Evolutionary conservation across 1,284 basidiomycete species (phyloP), one percentile per base, ranked within the genome.

Genomic region (Puccinia horiana): DNA sequence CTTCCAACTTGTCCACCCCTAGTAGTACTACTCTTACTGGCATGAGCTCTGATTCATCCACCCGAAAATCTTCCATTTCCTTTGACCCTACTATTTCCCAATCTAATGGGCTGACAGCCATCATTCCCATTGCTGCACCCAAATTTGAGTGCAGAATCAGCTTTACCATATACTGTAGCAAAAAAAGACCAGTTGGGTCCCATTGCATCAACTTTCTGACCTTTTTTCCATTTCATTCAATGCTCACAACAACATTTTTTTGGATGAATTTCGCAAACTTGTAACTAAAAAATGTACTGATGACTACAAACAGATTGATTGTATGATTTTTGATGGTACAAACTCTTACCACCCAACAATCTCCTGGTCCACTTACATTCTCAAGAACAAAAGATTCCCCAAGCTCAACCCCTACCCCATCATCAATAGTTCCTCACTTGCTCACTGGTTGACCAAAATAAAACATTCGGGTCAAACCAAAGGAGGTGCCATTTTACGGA

Each of bases 111-210:
- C n/a, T n/a, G n/a, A n/a, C n/a, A n/a, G n/a, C n/a, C n/a, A n/a
- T n/a, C n/a, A n/a, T n/a, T n/a, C n/a, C n/a, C n/a, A n/a, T n/a
- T n/a, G n/a, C n/a, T n/a, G n/a, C n/a, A n/a, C n/a, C n/a, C n/a
- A n/a, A n/a, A n/a, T n/a, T n/a, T n/a, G n/a, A n/a, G n/a, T n/a
- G n/a, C n/a, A n/a, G n/a, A n/a, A 63, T 63, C n/a, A 5, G 14
- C 20, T 63, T 63, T 23, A 63, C 58, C 4, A 63, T 63, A 11
- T 63, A 63, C 58, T 63, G 58, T 20, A 32, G 58, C 26, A 23
- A 63, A 37, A 63, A 63, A 29, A 63, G n/a, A 63, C n/a, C n/a
- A n/a, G n/a, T n/a, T 63, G 58, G 58, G 58, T 63, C 8, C n/a
- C 58, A 29, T 5, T 63, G 14, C 5, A 32, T 6, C 58, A 5